phyloP scores from a whole-genome alignment of 805 yeast genomes.

The Ogataea nitratoaversa region DNA sequence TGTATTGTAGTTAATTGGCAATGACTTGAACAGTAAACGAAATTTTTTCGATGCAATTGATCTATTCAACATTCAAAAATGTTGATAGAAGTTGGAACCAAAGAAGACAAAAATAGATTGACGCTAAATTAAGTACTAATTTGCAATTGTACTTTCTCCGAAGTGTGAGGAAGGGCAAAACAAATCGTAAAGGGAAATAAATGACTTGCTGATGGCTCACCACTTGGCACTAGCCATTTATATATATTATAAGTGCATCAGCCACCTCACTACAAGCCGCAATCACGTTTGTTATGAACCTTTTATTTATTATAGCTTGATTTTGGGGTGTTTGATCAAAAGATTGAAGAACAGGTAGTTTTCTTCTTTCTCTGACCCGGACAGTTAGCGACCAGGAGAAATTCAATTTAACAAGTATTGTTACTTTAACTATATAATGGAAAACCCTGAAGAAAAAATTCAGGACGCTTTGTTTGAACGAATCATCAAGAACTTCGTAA shows the following conservation, averaged over 20 bases:
- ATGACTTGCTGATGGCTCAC: no score
- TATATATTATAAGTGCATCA: no score
- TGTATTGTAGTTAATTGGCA: neutral
- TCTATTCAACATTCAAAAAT: neutral
- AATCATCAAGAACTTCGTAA: constrained; percentile 69
- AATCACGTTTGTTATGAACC: no score
- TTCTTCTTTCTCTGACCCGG: neutral
- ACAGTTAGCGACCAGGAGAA: neutral
- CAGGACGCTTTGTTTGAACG: constrained; percentile 73
- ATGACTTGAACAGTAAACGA: neutral
- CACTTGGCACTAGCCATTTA: no score
- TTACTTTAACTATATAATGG: constrained; percentile 40
- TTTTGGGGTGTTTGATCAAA: no score
- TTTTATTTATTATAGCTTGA: no score
- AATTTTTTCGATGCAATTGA: neutral
- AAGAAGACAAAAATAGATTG: neutral
- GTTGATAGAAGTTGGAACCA: neutral
- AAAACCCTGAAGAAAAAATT: constrained; percentile 81
- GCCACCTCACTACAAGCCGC: no score
- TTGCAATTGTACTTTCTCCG: neutral
- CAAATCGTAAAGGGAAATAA: no score
- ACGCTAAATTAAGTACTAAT: no score
- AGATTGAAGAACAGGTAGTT: neutral
- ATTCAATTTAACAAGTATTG: neutral
- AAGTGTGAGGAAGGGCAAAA: no score